These are phyloP conservation scores for Pseudogymnoascus sp. DNA, from an alignment of 2,329 filamentous ascomycete genomes.

Conservation along the genomic window DNA sequence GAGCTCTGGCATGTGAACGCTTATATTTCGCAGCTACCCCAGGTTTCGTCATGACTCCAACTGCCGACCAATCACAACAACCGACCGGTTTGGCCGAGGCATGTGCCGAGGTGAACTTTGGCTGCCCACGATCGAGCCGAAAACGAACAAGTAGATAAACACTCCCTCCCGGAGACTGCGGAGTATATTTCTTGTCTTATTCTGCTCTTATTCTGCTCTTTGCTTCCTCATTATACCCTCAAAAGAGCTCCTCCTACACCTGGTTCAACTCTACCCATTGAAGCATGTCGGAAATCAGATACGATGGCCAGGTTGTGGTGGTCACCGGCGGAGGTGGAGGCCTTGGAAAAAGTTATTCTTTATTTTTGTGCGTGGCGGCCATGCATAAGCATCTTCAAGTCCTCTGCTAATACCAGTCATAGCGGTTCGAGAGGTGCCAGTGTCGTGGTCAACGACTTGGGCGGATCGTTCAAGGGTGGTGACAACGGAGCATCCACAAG, in stretches of 20 bases:
- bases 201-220: background rate
- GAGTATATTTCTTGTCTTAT: slow-evolving; percentile 2
- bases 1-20: slow-evolving; percentile 9
- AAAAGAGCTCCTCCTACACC: background rate
- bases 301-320: slow-evolving; percentile 82
- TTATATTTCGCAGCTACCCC: slow-evolving; percentile 5
- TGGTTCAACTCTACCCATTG: slow-evolving; percentile 13
- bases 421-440: slow-evolving; percentile 69
- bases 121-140: background rate
- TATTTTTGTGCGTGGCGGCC: slow-evolving; percentile 90
- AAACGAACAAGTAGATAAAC: slow-evolving; percentile 9
- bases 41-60: slow-evolving; percentile 9
- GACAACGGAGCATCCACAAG: slow-evolving; percentile 73
- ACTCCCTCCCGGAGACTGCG: background rate
- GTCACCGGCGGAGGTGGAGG: slow-evolving; percentile 82
- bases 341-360: slow-evolving; percentile 72
- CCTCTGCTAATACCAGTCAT: too few species aligned
- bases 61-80: background rate
- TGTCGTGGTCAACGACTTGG: slow-evolving; percentile 94
- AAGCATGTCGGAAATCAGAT: slow-evolving; percentile 59
- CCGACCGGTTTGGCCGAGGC: slow-evolving; percentile 3
- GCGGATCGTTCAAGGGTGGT: slow-evolving; percentile 86
- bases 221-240: background rate
- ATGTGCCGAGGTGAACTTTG: slow-evolving; percentile 8
- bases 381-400: too few species aligned